phyloP scores from a whole-genome alignment of 495 filamentous ascomycete species.

The Hypoxylon intermedium region DNA sequence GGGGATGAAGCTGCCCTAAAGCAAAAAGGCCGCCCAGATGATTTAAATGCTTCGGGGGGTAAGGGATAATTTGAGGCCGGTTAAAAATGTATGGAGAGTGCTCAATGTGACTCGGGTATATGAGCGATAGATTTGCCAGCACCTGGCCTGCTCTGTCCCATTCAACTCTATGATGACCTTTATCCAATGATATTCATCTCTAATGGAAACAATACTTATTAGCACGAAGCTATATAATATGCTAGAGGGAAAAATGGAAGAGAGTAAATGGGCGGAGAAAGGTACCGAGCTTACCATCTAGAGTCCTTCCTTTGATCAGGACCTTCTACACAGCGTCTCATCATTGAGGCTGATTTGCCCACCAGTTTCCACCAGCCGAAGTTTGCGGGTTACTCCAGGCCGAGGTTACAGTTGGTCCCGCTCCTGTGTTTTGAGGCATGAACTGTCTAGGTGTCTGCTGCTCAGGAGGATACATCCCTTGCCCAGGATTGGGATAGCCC shows the following conservation, averaged over 20 bases:
- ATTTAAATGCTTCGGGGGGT: conserved; percentile 4
- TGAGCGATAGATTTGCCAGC: conserved; percentile 1
- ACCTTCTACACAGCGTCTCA: not conserved
- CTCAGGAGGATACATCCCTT: conserved; percentile 65
- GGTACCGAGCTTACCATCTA: too few relatives aligned
- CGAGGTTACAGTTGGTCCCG: conserved; percentile 51
- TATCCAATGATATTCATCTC: too few relatives aligned
- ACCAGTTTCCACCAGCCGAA: conserved; percentile 49
- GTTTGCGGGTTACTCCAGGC: conserved; percentile 53
- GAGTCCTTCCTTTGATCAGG: too few relatives aligned
- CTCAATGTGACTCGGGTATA: conserved; percentile 3
- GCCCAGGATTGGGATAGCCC: conserved; percentile 56
- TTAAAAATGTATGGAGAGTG: conserved; percentile 3
- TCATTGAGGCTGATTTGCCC: conserved; percentile 56
- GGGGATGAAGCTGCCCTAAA: conserved; percentile 26
- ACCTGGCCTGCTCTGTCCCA: conserved; percentile 3
- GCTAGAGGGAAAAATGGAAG: too few relatives aligned
- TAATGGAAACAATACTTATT: too few relatives aligned
- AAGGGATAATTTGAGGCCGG: conserved; percentile 5
- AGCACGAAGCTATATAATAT: too few relatives aligned
- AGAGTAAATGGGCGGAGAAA: too few relatives aligned
- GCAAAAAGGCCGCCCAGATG: conserved; percentile 20
- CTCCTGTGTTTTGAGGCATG: conserved; percentile 56
- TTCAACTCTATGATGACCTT: not conserved
- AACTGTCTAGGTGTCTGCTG: conserved; percentile 69